phyloP scores from a whole-genome alignment of 2,329 filamentous ascomycete species.

The Neopestalotiopsis sp. region DNA sequence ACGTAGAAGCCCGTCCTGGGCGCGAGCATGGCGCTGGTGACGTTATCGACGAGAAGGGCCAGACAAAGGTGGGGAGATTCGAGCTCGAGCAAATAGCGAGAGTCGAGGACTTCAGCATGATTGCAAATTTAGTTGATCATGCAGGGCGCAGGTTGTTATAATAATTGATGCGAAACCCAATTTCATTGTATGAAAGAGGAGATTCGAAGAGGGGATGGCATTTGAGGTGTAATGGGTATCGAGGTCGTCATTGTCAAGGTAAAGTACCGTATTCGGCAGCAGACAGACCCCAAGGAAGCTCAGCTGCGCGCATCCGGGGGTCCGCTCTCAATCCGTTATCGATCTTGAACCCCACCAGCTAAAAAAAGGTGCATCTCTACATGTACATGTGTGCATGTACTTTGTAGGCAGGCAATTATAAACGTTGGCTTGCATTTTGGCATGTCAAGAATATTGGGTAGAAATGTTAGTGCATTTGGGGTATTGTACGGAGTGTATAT shows the following conservation, averaged over 20 bases:
- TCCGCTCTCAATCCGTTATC: neutral
- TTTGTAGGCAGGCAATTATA: no score
- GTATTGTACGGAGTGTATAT: no score
- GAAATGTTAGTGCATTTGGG: no score
- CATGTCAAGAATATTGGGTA: no score
- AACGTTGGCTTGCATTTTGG: no score
- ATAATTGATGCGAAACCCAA: neutral
- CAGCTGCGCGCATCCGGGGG: neutral
- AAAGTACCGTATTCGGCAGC: neutral
- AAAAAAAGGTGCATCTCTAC: neutral
- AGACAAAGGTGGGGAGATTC: conserved; percentile 25
- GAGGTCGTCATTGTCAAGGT: neutral
- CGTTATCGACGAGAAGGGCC: conserved; percentile 29
- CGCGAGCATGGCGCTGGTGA: conserved; percentile 28
- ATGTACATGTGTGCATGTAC: no score
- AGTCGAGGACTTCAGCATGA: conserved; percentile 35
- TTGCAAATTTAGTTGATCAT: conserved; percentile 23
- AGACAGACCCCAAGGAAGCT: neutral
- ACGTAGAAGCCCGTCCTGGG: neutral
- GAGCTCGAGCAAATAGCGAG: conserved; percentile 31
- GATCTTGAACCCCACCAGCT: neutral
- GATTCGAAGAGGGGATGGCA: neutral
- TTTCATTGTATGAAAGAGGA: neutral
- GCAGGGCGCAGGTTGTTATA: neutral
- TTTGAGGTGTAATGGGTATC: neutral